These are phyloP conservation scores for Claviceps purpurea DNA, from an alignment of 2,329 filamentous ascomycete genomes.

Conservation along the genomic window DNA sequence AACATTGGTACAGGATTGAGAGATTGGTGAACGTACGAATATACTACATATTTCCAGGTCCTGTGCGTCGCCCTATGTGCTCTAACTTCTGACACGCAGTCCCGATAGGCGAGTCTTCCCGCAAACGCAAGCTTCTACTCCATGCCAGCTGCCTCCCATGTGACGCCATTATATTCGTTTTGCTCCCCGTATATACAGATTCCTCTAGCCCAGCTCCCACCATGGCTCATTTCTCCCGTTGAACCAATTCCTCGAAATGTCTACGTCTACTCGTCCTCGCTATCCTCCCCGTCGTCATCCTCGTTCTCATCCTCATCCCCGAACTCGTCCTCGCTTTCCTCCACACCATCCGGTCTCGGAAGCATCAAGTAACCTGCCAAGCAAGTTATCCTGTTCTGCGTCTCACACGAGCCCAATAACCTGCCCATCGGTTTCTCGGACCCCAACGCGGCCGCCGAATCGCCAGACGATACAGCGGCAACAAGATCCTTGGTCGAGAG, in stretches of 20 bases:
- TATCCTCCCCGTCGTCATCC: slow-evolving; percentile 18
- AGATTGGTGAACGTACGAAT: no score
- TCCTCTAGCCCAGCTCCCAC: not conserved
- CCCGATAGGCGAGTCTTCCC: no score
- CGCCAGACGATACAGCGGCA: slow-evolving; percentile 15
- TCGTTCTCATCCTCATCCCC: slow-evolving; percentile 27
- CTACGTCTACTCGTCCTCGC: not conserved
- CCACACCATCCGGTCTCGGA: slow-evolving; percentile 45
- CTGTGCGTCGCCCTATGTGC: no score
- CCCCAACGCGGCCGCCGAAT: slow-evolving; percentile 3
- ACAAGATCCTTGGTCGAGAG: slow-evolving; percentile 32
- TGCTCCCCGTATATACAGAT: no score
- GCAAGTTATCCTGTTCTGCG: slow-evolving; percentile 81
- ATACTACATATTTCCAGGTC: no score
- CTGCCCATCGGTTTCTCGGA: slow-evolving; percentile 37
- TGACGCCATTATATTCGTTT: no score
- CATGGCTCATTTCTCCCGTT: not conserved
- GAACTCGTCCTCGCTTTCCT: slow-evolving; percentile 42
- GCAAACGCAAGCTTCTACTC: no score
- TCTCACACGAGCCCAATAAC: slow-evolving; percentile 67
- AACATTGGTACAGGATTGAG: no score
- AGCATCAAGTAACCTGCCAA: slow-evolving; percentile 78
- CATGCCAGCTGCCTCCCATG: no score
- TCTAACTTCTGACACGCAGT: no score
- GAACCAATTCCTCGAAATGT: not conserved